Evolutionary conservation across 768 basidiomycete species (phyloP).

Genomic region (Cyathus striatus): DNA sequence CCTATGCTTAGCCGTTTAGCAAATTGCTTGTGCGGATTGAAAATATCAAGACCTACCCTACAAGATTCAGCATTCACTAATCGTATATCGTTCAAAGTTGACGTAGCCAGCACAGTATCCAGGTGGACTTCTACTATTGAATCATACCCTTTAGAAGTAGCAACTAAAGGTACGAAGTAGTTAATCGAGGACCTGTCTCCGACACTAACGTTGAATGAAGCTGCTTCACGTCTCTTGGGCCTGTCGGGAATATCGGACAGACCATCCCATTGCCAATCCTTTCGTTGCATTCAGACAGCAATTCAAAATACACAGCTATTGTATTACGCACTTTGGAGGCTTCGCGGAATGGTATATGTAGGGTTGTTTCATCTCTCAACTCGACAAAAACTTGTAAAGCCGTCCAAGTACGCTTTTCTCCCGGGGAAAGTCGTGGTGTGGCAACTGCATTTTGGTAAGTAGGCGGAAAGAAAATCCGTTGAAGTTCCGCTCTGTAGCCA

Average conservation of each 20-base stretch:
- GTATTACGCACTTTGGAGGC: constrained; percentile 63
- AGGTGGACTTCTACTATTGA: constrained; percentile 78
- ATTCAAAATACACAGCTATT: not conserved
- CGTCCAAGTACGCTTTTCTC: constrained; percentile 82
- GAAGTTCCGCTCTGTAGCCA: constrained; percentile 60
- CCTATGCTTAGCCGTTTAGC: constrained; percentile 29
- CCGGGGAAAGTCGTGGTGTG: constrained; percentile 58
- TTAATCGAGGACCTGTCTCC: constrained; percentile 83
- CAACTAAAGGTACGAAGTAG: constrained; percentile 81
- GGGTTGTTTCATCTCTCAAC: constrained; percentile 66
- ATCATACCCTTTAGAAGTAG: constrained; percentile 69
- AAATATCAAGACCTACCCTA: constrained; percentile 41
- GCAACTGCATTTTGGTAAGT: constrained; percentile 61
- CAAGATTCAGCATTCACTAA: constrained; percentile 76
- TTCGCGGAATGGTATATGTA: constrained; percentile 90
- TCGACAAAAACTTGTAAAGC: constrained; percentile 78
- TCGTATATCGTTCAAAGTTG: constrained; percentile 84
- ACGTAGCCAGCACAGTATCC: constrained; percentile 69
- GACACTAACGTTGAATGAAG: constrained; percentile 67
- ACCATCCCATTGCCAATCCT: constrained; percentile 96
- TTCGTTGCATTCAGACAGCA: constrained; percentile 7
- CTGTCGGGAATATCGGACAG: constrained; percentile 38
- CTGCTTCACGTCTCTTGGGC: constrained; percentile 55
- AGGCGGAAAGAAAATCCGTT: constrained; percentile 79
- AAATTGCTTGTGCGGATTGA: not conserved